phyloP scores from a whole-genome alignment of 345 rosid species.

The Salix caprea region DNA sequence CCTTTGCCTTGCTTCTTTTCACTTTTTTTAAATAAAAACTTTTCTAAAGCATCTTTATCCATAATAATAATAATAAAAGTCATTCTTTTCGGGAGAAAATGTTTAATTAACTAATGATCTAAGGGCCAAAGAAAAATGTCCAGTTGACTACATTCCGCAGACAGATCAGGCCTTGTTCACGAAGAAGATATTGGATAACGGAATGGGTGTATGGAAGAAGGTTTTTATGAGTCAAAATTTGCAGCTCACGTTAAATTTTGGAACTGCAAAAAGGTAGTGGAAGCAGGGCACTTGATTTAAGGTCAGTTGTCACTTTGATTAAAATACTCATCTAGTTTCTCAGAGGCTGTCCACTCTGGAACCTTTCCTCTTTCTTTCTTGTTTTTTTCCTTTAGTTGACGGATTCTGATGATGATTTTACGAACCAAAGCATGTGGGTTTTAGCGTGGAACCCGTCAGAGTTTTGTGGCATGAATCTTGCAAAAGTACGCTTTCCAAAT shows the following conservation, averaged over 20 bases:
- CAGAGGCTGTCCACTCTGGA: background rate
- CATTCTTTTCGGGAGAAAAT: background rate
- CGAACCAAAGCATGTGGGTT: constrained; percentile 16
- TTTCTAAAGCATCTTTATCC: background rate
- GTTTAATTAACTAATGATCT: too few relatives aligned
- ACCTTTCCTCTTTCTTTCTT: background rate
- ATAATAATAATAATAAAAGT: too few relatives aligned
- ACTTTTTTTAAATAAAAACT: background rate
- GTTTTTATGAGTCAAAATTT: constrained; percentile 12
- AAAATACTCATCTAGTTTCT: background rate
- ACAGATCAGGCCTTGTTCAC: background rate
- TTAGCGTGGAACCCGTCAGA: background rate
- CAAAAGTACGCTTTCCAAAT: constrained; percentile 14
- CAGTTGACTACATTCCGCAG: background rate
- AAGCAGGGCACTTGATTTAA: background rate
- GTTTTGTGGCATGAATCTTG: constrained; percentile 11
- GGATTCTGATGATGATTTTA: background rate
- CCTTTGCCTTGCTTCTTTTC: background rate
- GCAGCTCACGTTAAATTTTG: constrained; percentile 25
- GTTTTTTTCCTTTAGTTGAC: too few relatives aligned
- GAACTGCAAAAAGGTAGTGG: background rate
- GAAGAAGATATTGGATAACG: background rate
- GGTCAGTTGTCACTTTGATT: background rate
- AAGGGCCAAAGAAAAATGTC: background rate
- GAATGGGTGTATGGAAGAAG: constrained; percentile 2